Evolutionary conservation across 1,139 yeast species (phyloP), one percentile per base, ranked within the genome.

Genomic region (Kurtzmaniella natalensis): DNA sequence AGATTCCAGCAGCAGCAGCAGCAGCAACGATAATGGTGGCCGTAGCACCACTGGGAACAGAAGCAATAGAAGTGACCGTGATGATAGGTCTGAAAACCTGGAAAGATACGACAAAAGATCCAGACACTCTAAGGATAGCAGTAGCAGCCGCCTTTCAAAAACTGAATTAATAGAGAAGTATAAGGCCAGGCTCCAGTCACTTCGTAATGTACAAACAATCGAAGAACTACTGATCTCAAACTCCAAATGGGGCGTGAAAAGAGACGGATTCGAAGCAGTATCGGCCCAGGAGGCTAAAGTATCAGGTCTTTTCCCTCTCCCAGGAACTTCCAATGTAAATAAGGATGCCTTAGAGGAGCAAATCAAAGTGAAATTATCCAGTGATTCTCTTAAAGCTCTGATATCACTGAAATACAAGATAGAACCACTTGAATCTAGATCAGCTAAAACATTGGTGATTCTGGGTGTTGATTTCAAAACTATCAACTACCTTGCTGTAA

Each of bases 211-310:
- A 1, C 47, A 49, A 5, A 38, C 55, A 2, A 45, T 67, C 13
- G 60, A 56, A 6, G 55, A 57, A 18, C 46, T 65, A 16, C 63
- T 78, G 26, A 57, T 61, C 6, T 50, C 66, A 7, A 74, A 70
- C 25, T 68, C 84, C 0, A 60, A 70, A 35, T 88, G 96, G 96
- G 95, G 88, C 32, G 63, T 74, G 11, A 70, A 72, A 22, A 89
- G 95, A 0, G 61, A 68, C 31, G 94, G 89, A 0, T 85, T 83
- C 53, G 94, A 86, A 48, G 70, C 73, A 9, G 79, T 85, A 3
- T 73, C 86, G 2, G 84, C 94, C 0, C 87, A 80, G 44, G 69
- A 84, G 44, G 95, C 95, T 4, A 88, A 88, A 49, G 64, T 84
- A 15, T 77, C 89, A 1, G 96, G 96, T 0, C 57, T 84, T 3